Evolutionary conservation across 495 filamentous ascomycete genomes (phyloP), one percentile per base, ranked within the genome.

Genomic region (Lophiostoma macrostomum): DNA sequence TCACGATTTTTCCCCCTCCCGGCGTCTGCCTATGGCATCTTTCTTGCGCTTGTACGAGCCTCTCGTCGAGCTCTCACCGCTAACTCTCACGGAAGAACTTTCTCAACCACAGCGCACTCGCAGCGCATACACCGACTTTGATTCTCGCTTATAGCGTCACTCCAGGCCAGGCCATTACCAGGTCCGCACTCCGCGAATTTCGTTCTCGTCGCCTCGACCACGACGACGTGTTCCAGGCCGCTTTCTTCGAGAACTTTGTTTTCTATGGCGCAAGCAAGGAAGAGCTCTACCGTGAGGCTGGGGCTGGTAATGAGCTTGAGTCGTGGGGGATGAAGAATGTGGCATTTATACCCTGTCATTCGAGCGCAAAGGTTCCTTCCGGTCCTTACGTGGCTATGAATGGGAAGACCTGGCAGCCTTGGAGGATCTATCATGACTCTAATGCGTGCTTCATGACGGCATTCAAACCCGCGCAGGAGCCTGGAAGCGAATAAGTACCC

Each of bases 141-240:
- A 20, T 18, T 10, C 41, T 45, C 10, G 41, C 28, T 5, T 45
- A 45, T 18, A 24, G 11, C 7, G 28, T 23, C 13, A 28, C 18
- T 25, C 14, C 41, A 24, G 41, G 41, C 18, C 12, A 31, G 28
- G 6, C 13, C 13, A 28, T 45, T 20, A 25, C 41, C 18, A 45
- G 28, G 41, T 7, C 11, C 5, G 41, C 18, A 10, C 41, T 45
- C 14, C 12, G 12, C 41, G 20, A 29, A 18, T 45, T 45, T 28
- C 41, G 41, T 5, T 13, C 41, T 5, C 10, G 20, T 25, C 11
- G 10, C 6, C 41, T 45, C 23, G 41, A 45, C 10, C 18, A 18
- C 10, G 41, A 45, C 20, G 41, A 45, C 22, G 41, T 45, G 10
- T 45, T 28, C 25, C 41, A 45, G 25, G 10, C 41, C 6, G 13